Conservation (phyloP, 2,329 filamentous ascomycete genomes). For the Macroventuria anomochaeta region DNA sequence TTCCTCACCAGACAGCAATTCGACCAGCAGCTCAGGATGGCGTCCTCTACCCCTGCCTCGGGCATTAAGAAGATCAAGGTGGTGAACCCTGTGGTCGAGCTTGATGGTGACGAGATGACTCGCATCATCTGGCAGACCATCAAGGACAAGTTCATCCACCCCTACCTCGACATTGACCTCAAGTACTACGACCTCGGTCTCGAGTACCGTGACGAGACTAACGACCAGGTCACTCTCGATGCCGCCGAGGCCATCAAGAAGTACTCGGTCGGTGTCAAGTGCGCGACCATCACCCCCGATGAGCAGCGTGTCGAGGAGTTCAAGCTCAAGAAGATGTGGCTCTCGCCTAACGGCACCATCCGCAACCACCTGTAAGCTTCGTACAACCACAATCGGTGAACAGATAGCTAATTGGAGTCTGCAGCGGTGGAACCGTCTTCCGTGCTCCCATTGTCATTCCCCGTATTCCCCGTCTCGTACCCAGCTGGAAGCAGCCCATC, state of each 20-base stretch:
- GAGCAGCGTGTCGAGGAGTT: conserved; percentile 97
- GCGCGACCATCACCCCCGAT: conserved; percentile 97
- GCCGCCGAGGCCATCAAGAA: conserved; percentile 98
- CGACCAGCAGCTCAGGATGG: conserved; percentile 40
- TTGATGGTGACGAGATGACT: conserved; percentile 96
- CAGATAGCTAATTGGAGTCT: conserved; percentile 25
- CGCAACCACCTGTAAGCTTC: conserved; percentile 64
- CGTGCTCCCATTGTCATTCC: conserved; percentile 98
- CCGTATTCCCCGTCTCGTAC: conserved; percentile 88
- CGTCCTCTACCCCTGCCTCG: conserved; percentile 44
- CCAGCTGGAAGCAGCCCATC: conserved; percentile 98
- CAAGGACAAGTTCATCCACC: conserved; percentile 98
- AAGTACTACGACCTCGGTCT: conserved; percentile 98
- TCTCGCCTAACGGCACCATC: conserved; percentile 92
- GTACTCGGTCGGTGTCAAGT: conserved; percentile 98
- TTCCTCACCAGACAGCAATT: conserved; percentile 4
- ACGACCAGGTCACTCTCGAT: conserved; percentile 94
- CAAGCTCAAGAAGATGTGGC: conserved; percentile 99
- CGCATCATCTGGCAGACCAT: conserved; percentile 99
- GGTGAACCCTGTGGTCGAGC: conserved; percentile 97
- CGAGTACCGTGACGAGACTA: conserved; percentile 92
- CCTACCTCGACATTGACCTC: conserved; percentile 95
- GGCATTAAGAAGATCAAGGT: conserved; percentile 99
- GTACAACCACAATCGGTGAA: background rate
- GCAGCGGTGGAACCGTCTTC: conserved; percentile 90